Evolutionary conservation across 2,329 filamentous ascomycete genomes (phyloP), one percentile per base, ranked within the genome.

Genomic region (Pseudogymnoascus sp.): DNA sequence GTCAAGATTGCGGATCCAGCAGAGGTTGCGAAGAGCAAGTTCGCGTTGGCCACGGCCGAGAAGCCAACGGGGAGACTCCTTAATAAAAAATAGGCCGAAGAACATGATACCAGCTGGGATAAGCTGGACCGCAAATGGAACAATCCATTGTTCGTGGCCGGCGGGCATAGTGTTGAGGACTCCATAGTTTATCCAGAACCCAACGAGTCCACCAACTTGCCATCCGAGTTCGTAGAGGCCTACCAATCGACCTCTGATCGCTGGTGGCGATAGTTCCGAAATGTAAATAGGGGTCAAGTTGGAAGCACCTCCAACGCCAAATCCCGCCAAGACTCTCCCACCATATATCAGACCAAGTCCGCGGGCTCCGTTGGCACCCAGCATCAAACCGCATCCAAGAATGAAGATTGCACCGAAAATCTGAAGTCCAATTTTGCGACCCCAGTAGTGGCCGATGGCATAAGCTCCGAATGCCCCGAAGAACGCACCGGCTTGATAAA

Each of bases 401-500:
- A 85, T 80, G 74, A 93, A 93, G 66, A 93, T 68, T 35, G 81
- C 62, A 1, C 80, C 76, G 72, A 86, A 88, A 56, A 85, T 67
- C 66, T 86, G 76, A 2, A 93, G 78, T 21, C 84, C 87, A 71
- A 80, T 82, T 70, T 83, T 84, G 21, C 89, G 82, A 29, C 89
- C 89, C 66, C 87, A 77, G 72, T 82, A 89, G 77, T 88, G 86
- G 31, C 82, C 85, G 35, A 84, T 81, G 7, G 78, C 80, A 68
- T 89, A 92, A 63, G 86, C 88, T 65, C 83, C 81, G 42, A 91
- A 76, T n/a, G 86, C 84, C 61, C 90, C 90, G 69, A 93, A 93
- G 77, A 95, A 93, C 65, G 89, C 89, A 64, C 90, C 90, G 8
- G 90, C 90, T 75, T 93, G 90, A 76, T 91, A 93, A 62, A 88